phyloP scores from a whole-genome alignment of 305 asterid species.

The Fraxinus paxiana region DNA sequence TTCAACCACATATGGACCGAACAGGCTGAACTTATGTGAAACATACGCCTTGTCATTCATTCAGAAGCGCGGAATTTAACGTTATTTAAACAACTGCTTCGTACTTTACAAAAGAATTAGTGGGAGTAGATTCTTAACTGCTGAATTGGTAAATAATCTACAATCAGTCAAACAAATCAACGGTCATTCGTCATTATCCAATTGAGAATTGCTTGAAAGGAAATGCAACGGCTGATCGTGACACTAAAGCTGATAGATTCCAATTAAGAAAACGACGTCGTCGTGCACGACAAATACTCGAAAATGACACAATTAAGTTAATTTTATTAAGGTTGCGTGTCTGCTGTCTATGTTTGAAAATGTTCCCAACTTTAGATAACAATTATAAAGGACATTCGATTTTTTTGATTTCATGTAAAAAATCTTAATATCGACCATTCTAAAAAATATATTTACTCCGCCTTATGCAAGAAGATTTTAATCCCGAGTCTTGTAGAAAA shows the following conservation, averaged over 20 bases:
- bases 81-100: too few species aligned
- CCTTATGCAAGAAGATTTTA: too few species aligned
- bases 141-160: neutral
- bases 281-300: conserved; percentile 7
- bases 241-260: neutral
- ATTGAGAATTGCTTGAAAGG: neutral
- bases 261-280: conserved; percentile 10
- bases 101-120: neutral
- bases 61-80: too few species aligned
- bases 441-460: neutral
- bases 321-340: neutral
- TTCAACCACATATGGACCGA: too few species aligned
- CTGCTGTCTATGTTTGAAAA: neutral
- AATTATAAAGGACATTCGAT: neutral
- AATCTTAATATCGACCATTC: too few species aligned
- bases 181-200: neutral
- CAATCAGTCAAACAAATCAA: neutral
- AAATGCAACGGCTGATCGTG: neutral
- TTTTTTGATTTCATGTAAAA: neutral
- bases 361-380: neutral
- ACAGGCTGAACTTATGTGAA: too few species aligned
- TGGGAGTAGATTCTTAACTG: neutral
- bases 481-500: neutral
- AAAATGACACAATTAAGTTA: neutral
- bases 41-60: too few species aligned